phyloP scores from a whole-genome alignment of 345 rosid genomes.

The Corymbia maculata region DNA sequence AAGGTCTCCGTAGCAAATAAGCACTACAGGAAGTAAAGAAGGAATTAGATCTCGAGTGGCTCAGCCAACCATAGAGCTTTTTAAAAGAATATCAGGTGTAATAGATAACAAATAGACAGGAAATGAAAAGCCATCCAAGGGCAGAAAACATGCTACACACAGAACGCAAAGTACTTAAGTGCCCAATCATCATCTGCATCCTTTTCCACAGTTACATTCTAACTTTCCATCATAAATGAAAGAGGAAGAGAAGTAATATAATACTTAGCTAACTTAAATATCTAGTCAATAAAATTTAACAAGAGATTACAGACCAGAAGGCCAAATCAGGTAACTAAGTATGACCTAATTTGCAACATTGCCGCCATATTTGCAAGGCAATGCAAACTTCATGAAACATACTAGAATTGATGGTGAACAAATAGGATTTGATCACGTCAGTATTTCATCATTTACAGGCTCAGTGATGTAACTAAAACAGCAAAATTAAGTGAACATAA shows the following conservation, averaged over 20 bases:
- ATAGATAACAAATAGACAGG: background rate
- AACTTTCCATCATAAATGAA: background rate
- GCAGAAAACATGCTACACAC: background rate
- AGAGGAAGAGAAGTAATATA: background rate
- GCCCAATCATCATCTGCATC: background rate
- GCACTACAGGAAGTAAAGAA: slow-evolving; percentile 39
- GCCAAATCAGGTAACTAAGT: background rate
- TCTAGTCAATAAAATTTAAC: background rate
- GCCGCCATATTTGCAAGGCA: background rate
- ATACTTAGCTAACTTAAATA: background rate
- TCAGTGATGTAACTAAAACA: background rate
- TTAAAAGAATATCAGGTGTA: background rate
- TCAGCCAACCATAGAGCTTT: background rate
- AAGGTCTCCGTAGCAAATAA: slow-evolving; percentile 99
- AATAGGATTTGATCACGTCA: background rate
- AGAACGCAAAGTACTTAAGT: background rate
- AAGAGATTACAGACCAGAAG: background rate
- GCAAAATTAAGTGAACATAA: background rate
- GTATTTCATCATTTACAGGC: background rate
- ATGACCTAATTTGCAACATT: background rate
- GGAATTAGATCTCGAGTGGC: background rate
- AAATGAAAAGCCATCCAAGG: background rate
- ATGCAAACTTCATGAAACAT: background rate
- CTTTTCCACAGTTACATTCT: background rate
- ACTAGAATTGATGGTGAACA: background rate